Evolutionary conservation across 2,329 filamentous ascomycete genomes (phyloP).

Genomic region (Colletotrichum sp.): DNA sequence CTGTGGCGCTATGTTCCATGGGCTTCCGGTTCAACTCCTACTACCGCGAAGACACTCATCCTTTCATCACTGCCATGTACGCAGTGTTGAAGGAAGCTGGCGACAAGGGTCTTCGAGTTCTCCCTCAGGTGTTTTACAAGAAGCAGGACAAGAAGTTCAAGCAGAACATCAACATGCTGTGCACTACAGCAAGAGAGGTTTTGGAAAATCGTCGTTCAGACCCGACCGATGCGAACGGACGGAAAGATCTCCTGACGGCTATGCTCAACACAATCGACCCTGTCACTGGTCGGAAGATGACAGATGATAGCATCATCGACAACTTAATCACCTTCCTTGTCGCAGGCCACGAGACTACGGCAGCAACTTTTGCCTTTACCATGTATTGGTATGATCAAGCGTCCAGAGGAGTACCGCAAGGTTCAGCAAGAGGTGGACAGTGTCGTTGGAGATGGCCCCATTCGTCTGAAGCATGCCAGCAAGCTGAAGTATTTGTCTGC

Average conservation of each 20-base stretch:
- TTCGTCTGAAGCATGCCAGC: constrained; percentile 62
- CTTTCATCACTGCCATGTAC: constrained; percentile 60
- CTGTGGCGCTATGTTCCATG: constrained; percentile 64
- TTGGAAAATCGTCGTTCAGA: constrained; percentile 62
- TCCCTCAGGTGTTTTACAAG: constrained; percentile 51
- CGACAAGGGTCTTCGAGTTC: constrained; percentile 47
- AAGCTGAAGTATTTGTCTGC: constrained; percentile 69
- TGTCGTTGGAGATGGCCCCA: constrained; percentile 61
- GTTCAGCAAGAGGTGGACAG: constrained; percentile 71
- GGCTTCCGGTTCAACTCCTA: constrained; percentile 66
- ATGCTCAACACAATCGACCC: constrained; percentile 69
- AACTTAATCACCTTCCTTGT: constrained; percentile 74
- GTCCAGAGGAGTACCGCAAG: constrained; percentile 62
- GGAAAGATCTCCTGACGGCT: constrained; percentile 69
- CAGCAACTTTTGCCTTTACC: constrained; percentile 67
- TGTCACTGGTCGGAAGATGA: constrained; percentile 65
- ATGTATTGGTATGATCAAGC: constrained; percentile 69
- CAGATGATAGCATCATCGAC: constrained; percentile 62
- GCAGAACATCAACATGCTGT: constrained; percentile 55
- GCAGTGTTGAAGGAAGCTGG: constrained; percentile 60
- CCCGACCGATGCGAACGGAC: constrained; percentile 44
- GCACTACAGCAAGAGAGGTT: constrained; percentile 59
- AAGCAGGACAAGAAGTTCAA: constrained; percentile 49
- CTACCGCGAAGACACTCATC: constrained; percentile 47
- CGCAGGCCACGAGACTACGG: constrained; percentile 72